These are phyloP conservation scores for Cercospora sp. DNA, from an alignment of 2,329 filamentous ascomycete species.

Conservation along the genomic window DNA sequence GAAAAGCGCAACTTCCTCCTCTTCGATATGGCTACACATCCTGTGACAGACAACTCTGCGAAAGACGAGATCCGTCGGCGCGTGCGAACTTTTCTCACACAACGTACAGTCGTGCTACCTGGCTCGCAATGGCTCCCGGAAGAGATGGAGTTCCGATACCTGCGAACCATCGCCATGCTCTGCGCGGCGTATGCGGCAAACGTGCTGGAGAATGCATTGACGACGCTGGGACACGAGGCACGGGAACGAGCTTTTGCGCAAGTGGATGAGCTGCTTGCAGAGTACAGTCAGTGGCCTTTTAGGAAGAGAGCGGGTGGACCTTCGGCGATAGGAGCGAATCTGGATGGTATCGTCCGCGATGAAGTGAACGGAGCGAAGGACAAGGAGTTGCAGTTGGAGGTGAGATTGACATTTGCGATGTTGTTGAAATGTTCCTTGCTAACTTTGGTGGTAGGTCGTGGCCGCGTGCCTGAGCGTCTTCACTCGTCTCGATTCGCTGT, in stretches of 20 bases:
- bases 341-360: slow-evolving; percentile 82
- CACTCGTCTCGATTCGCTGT: slow-evolving; percentile 90
- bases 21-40: slow-evolving; percentile 99
- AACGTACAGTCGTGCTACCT: slow-evolving; percentile 88
- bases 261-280: slow-evolving; percentile 90
- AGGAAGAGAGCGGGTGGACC: slow-evolving; percentile 73
- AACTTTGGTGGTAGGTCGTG: slow-evolving; percentile 60
- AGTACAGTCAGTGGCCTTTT: slow-evolving; percentile 98
- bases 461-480: slow-evolving; percentile 97
- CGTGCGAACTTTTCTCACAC: slow-evolving; percentile 88
- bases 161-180: slow-evolving; percentile 91
- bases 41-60: slow-evolving; percentile 90
- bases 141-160: slow-evolving; percentile 88
- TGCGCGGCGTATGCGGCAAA: slow-evolving; percentile 98
- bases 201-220: slow-evolving; percentile 95
- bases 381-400: slow-evolving; percentile 94
- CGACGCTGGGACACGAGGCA: slow-evolving; percentile 88
- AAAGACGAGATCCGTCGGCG: slow-evolving; percentile 96
- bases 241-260: slow-evolving; percentile 93
- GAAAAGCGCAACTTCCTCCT: slow-evolving; percentile 99
- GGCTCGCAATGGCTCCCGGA: slow-evolving; percentile 87
- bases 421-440: slow-evolving; percentile 23
- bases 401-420: slow-evolving; percentile 45
- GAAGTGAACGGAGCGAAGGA: slow-evolving; percentile 86
- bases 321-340: slow-evolving; percentile 85